Evolutionary conservation across 129 eudicot genomes (phyloP), one percentile per base, ranked within the genome.

Genomic region (Tagetes erecta): DNA sequence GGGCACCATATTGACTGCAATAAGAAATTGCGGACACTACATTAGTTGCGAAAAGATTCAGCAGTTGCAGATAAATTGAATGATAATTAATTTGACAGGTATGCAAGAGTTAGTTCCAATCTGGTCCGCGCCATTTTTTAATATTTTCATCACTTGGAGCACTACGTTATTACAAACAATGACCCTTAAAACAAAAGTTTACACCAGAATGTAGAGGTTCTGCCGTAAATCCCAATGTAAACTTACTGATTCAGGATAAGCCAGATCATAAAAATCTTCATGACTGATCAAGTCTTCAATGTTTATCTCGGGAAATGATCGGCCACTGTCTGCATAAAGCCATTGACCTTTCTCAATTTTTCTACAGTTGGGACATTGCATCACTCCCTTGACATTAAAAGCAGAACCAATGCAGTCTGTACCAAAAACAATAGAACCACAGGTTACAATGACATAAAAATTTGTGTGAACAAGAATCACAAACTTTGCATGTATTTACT

Each of bases 361-460:
- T 55, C 97, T 91, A 76, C 98, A 94, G 85, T 94, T 94, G 64
- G 98, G 98, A 62, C 98, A 94, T 77, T 94, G 97, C 98, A 94
- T 94, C 60, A 86, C 84, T 60, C 98, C 98, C 83, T 90, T 94
- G 47, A 78, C 80, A 64, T 94, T 94, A 68, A 94, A 94, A 50
- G 98, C 98, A 41, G 98, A 94, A 65, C 98, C 98, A 76, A 94
- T 94, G 86, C 98, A 94, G 76, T 94, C 98, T 94, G 89, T 20
- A 20, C 27, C 27, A 20, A 20, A 20, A 20, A 20, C 27, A 20
- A 20, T 20, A 20, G 27, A 20, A 20, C 27, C 27, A 20, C 27
- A 20, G 27, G 27, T 20, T 20, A 20, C 27, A 20, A 20, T 20
- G 27, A 20, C 27, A 20, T 20, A 20, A 20, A 20, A 20, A 20